These are phyloP conservation scores for Lactarius psammicola DNA, from an alignment of 768 basidiomycete genomes.

Conservation along the genomic window DNA sequence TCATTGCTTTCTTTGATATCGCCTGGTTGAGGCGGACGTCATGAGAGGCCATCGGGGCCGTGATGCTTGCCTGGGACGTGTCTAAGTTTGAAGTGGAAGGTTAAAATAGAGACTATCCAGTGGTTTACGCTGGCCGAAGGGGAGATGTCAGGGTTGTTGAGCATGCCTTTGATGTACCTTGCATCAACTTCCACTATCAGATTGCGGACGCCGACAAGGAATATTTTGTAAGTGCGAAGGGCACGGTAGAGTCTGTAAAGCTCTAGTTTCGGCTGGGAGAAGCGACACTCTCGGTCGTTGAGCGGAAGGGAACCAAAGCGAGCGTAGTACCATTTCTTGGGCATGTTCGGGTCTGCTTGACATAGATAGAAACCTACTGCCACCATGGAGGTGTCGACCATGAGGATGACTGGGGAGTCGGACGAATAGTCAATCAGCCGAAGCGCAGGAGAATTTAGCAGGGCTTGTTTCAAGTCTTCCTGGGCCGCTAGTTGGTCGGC, in stretches of 20 bases:
- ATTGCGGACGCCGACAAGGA: constrained; percentile 34
- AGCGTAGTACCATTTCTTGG: constrained; percentile 30
- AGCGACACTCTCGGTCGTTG: constrained; percentile 32
- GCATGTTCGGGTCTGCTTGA: constrained; percentile 30
- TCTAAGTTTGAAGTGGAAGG: constrained; percentile 39
- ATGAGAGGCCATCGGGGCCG: constrained; percentile 37
- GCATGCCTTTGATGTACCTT: constrained; percentile 41
- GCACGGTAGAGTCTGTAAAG: constrained; percentile 32
- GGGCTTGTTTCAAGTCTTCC: too few species aligned
- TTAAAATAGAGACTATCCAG: constrained; percentile 43
- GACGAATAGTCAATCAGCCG: too few species aligned
- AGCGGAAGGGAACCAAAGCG: constrained; percentile 42
- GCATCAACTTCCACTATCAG: constrained; percentile 40
- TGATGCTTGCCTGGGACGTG: constrained; percentile 37
- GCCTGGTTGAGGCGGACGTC: neutral
- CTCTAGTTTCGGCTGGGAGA: constrained; percentile 34
- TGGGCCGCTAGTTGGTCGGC: too few species aligned
- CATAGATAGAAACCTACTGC: constrained; percentile 34
- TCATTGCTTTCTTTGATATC: neutral
- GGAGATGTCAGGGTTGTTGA: constrained; percentile 40
- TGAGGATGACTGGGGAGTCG: too few species aligned
- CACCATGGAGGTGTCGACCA: too few species aligned
- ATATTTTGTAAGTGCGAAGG: constrained; percentile 23
- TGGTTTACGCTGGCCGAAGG: constrained; percentile 41
- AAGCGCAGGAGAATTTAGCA: too few species aligned